Conservation (phyloP, 148 eudicot genomes). For the Chenopodium album region DNA sequence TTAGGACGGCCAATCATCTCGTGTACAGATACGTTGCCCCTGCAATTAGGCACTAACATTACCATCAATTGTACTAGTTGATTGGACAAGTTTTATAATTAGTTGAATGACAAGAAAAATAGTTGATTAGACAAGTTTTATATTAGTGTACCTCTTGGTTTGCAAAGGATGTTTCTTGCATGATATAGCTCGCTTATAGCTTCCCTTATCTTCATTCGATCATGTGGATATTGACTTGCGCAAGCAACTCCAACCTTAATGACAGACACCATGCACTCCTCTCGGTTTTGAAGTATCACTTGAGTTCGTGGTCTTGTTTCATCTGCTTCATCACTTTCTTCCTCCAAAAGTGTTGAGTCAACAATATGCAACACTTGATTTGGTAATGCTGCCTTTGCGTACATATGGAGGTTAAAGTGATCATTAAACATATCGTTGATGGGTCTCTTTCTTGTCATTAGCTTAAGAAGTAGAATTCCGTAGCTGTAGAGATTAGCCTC, state of each 20-base stretch:
- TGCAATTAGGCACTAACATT: too few relatives aligned
- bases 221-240: slow-evolving; percentile 1
- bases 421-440: slow-evolving; percentile 11
- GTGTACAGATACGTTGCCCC: too few relatives aligned
- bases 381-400: slow-evolving; percentile 13
- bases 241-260: slow-evolving; percentile 17
- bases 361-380: slow-evolving; percentile 12
- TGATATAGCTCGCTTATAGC: background rate
- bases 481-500: slow-evolving; percentile 8
- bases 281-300: background rate
- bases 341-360: background rate
- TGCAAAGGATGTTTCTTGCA: slow-evolving; percentile 11
- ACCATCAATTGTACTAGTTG: too few relatives aligned
- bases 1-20: too few relatives aligned
- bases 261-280: background rate
- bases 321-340: slow-evolving; percentile 2
- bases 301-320: background rate
- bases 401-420: slow-evolving; percentile 9
- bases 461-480: slow-evolving; percentile 13
- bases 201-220: slow-evolving; percentile 13
- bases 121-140: background rate
- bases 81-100: too few relatives aligned
- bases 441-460: slow-evolving; percentile 22
- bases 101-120: too few relatives aligned
- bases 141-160: background rate